phyloP scores from a whole-genome alignment of 441 rosid species.

The Erysimum cheiri region DNA sequence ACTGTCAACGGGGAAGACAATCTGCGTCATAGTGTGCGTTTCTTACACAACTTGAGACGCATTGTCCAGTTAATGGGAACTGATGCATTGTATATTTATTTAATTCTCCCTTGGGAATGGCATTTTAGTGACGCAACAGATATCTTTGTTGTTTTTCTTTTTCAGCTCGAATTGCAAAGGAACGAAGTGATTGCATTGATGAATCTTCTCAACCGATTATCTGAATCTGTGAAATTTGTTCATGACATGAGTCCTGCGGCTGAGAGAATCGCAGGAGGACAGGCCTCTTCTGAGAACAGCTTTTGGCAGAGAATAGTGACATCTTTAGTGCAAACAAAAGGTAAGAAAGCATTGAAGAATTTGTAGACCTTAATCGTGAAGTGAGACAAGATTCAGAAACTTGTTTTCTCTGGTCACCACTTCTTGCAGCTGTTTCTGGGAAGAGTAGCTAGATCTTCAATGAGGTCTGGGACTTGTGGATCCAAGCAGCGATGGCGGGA shows the following conservation, averaged over 20 bases:
- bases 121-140: not conserved
- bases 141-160: not conserved
- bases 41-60: slow-evolving; percentile 18
- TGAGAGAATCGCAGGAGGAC: slow-evolving; percentile 50
- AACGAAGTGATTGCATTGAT: slow-evolving; percentile 87
- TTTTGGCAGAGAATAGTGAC: slow-evolving; percentile 42
- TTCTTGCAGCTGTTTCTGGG: slow-evolving; percentile 8
- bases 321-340: slow-evolving; percentile 40
- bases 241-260: slow-evolving; percentile 65
- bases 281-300: slow-evolving; percentile 32
- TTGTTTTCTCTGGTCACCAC: not conserved
- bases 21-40: slow-evolving; percentile 47
- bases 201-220: slow-evolving; percentile 77
- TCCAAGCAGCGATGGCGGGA: slow-evolving; percentile 2
- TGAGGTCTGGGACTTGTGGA: not conserved
- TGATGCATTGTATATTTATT: not conserved
- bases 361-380: not conserved
- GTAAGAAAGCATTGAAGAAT: slow-evolving; percentile 15
- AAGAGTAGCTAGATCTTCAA: slow-evolving; percentile 13
- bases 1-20: slow-evolving; percentile 54
- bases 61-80: not conserved
- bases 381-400: not conserved
- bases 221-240: slow-evolving; percentile 75
- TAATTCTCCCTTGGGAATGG: not conserved
- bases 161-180: slow-evolving; percentile 72